These are phyloP conservation scores for Alternaria consortialis DNA, from an alignment of 2,329 filamentous ascomycete species.

Conservation along the genomic window DNA sequence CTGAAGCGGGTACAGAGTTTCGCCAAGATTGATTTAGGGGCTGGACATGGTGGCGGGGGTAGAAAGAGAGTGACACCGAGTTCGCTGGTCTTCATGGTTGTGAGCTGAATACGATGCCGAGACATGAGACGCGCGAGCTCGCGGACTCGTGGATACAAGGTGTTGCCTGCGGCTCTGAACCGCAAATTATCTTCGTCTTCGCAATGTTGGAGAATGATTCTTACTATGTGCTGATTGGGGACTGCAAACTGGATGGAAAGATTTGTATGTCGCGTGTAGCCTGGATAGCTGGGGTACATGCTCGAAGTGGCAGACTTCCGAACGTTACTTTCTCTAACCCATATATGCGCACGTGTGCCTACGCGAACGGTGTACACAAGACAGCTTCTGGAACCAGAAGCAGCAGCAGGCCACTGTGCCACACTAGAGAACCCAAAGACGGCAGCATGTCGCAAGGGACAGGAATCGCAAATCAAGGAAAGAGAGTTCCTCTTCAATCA, in stretches of 20 bases:
- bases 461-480: neutral
- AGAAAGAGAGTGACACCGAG: neutral
- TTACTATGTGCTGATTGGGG: neutral
- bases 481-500: neutral
- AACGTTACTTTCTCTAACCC: neutral
- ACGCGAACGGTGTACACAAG: neutral
- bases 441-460: neutral
- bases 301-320: neutral
- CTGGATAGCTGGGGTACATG: neutral
- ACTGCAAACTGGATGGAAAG: neutral
- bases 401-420: neutral
- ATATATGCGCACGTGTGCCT: neutral
- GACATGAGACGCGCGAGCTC: neutral
- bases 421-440: neutral
- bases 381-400: neutral
- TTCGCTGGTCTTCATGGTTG: neutral
- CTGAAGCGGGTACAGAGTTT: neutral
- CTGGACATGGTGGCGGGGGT: neutral
- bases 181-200: neutral
- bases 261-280: neutral
- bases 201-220: neutral
- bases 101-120: conserved; percentile 1
- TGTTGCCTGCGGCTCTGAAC: neutral
- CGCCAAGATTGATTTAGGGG: neutral
- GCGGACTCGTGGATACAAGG: neutral